phyloP scores from a whole-genome alignment of 75 land plant species.

The Pinus albicaulis region DNA sequence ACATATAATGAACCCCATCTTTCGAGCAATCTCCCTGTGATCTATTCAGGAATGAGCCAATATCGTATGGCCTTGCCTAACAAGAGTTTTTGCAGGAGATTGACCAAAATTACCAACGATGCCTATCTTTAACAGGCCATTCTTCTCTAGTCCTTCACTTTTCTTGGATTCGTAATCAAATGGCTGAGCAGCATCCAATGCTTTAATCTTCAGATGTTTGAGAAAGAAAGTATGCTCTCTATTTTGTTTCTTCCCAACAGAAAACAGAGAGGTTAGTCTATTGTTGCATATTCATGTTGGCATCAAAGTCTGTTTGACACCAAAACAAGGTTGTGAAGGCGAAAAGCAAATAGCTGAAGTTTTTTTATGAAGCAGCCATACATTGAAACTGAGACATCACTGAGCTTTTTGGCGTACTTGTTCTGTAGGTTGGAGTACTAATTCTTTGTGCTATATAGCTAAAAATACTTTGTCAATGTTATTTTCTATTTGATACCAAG shows the following conservation, averaged over 20 bases:
- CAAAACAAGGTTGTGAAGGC: background rate
- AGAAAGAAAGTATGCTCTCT: background rate
- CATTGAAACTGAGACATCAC: background rate
- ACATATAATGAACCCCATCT: too few relatives aligned
- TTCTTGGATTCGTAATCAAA: conserved; percentile 39
- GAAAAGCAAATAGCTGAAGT: background rate
- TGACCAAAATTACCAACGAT: conserved; percentile 78
- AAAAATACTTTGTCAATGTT: too few relatives aligned
- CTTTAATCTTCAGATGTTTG: conserved; percentile 2
- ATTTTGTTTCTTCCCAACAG: background rate
- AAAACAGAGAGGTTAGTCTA: background rate
- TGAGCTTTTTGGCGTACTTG: background rate
- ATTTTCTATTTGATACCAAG: too few relatives aligned
- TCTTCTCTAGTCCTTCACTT: conserved; percentile 12
- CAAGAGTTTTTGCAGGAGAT: conserved; percentile 51
- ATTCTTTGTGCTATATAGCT: too few relatives aligned
- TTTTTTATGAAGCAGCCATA: background rate
- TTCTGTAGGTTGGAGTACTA: background rate
- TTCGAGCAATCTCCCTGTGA: conserved; percentile 22
- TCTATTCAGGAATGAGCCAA: conserved; percentile 66
- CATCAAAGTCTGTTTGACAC: background rate
- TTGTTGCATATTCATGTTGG: background rate
- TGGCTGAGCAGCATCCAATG: conserved; percentile 27
- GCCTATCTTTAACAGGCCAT: conserved; percentile 44
- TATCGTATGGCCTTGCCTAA: conserved; percentile 55